phyloP scores from a whole-genome alignment of 176 grass and related monocot genomes.

The Typha latifolia region DNA sequence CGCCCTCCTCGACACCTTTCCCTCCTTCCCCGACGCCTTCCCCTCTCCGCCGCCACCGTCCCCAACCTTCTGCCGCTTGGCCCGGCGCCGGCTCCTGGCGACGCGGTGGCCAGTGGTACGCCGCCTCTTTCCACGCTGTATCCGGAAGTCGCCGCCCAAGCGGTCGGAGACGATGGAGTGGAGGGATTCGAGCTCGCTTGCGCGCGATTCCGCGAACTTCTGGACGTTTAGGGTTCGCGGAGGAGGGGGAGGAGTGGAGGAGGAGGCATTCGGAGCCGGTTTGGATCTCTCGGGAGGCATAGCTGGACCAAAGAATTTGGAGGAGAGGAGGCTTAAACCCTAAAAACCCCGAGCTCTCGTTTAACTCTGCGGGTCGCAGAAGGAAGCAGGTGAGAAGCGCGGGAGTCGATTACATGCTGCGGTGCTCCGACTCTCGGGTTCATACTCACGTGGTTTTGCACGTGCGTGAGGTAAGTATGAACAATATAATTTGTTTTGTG shows the following conservation, averaged over 20 bases:
- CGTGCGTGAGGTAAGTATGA: too few species aligned
- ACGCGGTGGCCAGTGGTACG: constrained; percentile 65
- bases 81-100: constrained; percentile 20
- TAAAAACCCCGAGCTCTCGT: not conserved
- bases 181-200: constrained; percentile 48
- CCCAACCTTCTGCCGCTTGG: constrained; percentile 10
- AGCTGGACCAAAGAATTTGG: not conserved
- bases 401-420: not conserved
- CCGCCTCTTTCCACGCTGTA: constrained; percentile 46
- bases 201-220: constrained; percentile 48
- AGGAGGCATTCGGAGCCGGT: not conserved
- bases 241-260: constrained; percentile 21
- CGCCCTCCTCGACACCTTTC: constrained; percentile 33
- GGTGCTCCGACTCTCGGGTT: too few species aligned
- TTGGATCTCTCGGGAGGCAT: not conserved
- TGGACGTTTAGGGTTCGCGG: constrained; percentile 48
- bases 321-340: not conserved
- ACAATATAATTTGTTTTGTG: too few species aligned
- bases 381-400: not conserved
- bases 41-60: not conserved
- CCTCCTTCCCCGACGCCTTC: not conserved
- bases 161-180: constrained; percentile 37
- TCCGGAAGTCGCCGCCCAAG: constrained; percentile 29
- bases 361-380: not conserved
- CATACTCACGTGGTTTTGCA: too few species aligned